Percentiles rank a stretch among this genome's conserved stretches.
Evolutionary conservation across 805 yeast species (phyloP).

Genomic region (Helenozyma rhizophorensis): DNA sequence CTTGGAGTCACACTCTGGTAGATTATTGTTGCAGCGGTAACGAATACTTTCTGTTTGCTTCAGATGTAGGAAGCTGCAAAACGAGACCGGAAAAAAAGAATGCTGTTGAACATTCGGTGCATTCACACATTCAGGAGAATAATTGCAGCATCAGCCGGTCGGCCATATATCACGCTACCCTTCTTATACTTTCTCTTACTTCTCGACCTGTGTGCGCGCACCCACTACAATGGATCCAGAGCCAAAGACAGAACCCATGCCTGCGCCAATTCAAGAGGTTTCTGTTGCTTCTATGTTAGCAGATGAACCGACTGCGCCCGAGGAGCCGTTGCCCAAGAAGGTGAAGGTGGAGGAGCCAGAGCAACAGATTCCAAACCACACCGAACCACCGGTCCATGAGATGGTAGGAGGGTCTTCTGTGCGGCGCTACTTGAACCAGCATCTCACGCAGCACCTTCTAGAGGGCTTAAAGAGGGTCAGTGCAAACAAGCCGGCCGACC

Average conservation of each 20-base stretch:
- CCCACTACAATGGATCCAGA: not conserved
- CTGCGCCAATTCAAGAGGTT: not conserved
- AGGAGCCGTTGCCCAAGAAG: slow-evolving; percentile 1
- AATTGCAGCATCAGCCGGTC: too few species aligned
- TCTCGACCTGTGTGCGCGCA: too few species aligned
- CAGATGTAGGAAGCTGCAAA: too few species aligned
- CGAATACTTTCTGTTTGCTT: too few species aligned
- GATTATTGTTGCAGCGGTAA: too few species aligned
- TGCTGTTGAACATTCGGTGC: too few species aligned
- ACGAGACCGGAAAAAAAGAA: too few species aligned
- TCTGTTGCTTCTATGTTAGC: not conserved
- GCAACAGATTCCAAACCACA: not conserved
- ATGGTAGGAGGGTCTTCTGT: slow-evolving; percentile 69
- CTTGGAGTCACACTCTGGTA: too few species aligned
- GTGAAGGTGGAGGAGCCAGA: not conserved
- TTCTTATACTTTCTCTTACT: too few species aligned
- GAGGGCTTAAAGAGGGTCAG: slow-evolving; percentile 61
- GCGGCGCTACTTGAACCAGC: slow-evolving; percentile 61
- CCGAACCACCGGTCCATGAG: slow-evolving; percentile 37
- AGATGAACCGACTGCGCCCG: not conserved
- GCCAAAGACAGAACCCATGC: not conserved
- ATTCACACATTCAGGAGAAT: too few species aligned
- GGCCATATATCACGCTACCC: too few species aligned
- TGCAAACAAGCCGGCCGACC: slow-evolving; percentile 49
- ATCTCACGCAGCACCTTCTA: slow-evolving; percentile 58